Conservation (phyloP, 805 yeast species). For the Hanseniaspora hatyaiensis region DNA sequence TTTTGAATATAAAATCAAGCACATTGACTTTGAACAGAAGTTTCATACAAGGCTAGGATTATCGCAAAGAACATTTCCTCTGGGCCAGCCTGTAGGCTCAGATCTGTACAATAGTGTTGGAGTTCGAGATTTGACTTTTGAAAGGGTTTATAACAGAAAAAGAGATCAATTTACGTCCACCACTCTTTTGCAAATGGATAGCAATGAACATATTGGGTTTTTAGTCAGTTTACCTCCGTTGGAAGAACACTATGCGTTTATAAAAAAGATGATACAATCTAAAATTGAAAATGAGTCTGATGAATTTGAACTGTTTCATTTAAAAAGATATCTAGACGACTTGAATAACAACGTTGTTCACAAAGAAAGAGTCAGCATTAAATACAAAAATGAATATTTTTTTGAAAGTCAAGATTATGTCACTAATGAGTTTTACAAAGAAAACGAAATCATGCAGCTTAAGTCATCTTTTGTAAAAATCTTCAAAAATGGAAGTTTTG, state of each 20-base stretch:
- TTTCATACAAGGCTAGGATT: conserved; percentile 73
- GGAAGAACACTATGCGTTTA: conserved; percentile 35
- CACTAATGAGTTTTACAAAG: conserved; percentile 20
- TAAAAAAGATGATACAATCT: conserved; percentile 31
- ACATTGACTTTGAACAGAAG: conserved; percentile 23
- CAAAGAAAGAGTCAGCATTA: conserved; percentile 71
- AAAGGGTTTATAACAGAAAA: conserved; percentile 47
- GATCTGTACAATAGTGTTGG: conserved; percentile 86
- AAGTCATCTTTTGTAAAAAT: conserved; percentile 47
- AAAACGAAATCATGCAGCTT: conserved; percentile 18
- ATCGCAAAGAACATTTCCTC: conserved; percentile 70
- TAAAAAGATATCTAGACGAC: conserved; percentile 20
- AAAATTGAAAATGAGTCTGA: conserved; percentile 19
- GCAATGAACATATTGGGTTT: conserved; percentile 79
- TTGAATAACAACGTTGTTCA: not conserved
- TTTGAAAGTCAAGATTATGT: conserved; percentile 68
- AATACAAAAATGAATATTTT: conserved; percentile 62
- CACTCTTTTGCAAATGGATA: conserved; percentile 32
- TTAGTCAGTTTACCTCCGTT: conserved; percentile 55
- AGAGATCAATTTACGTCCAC: conserved; percentile 37
- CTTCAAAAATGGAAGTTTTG: conserved; percentile 61
- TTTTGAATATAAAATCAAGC: conserved; percentile 27
- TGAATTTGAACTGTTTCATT: conserved; percentile 19
- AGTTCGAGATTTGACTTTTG: conserved; percentile 65
- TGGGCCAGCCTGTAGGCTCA: conserved; percentile 92